phyloP scores from a whole-genome alignment of 768 basidiomycete species.

The Pisolithus marmoratus region DNA sequence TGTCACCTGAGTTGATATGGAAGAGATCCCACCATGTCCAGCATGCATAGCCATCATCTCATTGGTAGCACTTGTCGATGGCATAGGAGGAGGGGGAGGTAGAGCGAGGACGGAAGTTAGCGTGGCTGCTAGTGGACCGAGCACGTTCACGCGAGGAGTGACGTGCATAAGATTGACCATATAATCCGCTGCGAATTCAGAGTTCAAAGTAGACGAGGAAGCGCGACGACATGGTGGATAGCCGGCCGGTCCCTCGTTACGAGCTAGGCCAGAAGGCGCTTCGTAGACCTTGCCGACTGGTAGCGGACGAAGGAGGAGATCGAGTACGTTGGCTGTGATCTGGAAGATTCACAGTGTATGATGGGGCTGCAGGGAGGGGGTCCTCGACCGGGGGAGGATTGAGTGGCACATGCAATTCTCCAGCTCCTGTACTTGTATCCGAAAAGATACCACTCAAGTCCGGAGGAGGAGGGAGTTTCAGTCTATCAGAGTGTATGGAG shows the following conservation, averaged over 20 bases:
- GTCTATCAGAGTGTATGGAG: conserved; percentile 1
- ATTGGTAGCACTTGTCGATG: neutral
- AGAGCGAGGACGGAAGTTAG: neutral
- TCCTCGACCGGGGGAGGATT: neutral
- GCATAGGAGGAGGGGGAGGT: neutral
- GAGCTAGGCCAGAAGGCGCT: neutral
- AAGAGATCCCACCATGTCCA: too few species aligned
- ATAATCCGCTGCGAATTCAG: neutral
- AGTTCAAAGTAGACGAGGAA: neutral
- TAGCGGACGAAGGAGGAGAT: neutral
- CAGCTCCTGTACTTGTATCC: too few species aligned
- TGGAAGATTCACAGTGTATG: neutral
- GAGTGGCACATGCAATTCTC: neutral
- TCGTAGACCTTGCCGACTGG: neutral
- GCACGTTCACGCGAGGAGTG: neutral
- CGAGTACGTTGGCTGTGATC: neutral
- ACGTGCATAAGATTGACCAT: neutral
- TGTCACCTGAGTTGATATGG: too few species aligned
- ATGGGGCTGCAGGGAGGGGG: neutral
- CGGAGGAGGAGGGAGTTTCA: neutral
- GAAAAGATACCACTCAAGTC: neutral
- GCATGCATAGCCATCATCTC: neutral
- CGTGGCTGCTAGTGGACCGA: neutral
- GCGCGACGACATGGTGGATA: neutral
- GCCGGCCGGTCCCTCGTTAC: neutral